Conservation (phyloP, 441 rosid species). For the Lepidium campestre region DNA sequence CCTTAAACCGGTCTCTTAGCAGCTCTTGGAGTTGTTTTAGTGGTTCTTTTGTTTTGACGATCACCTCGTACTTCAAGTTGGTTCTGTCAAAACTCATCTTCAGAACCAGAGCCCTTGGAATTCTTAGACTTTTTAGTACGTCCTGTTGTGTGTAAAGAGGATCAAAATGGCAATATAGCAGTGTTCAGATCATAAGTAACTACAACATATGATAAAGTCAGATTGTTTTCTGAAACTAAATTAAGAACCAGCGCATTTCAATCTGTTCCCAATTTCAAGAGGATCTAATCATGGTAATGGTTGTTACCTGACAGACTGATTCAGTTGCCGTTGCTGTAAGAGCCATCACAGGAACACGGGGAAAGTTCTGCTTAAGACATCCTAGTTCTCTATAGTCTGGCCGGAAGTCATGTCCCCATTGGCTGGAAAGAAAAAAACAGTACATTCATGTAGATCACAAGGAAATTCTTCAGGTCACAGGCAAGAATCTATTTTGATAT, state of each 20-base stretch:
- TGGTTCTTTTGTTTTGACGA: slow-evolving; percentile 70
- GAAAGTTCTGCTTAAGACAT: slow-evolving; percentile 78
- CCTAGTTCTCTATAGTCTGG: slow-evolving; percentile 88
- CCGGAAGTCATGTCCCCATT: slow-evolving; percentile 98
- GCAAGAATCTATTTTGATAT: background rate
- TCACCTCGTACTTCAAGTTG: slow-evolving; percentile 85
- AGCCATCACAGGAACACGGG: slow-evolving; percentile 74
- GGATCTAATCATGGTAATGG: background rate
- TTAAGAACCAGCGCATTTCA: background rate
- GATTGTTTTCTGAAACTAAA: background rate
- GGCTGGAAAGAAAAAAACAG: slow-evolving; percentile 40
- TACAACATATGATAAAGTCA: background rate
- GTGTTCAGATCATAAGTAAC: slow-evolving; percentile 2
- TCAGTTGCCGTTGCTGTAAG: slow-evolving; percentile 93
- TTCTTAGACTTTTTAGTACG: slow-evolving; percentile 68
- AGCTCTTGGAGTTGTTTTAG: slow-evolving; percentile 83
- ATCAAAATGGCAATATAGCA: background rate
- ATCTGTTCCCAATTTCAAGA: background rate
- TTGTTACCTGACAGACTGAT: slow-evolving; percentile 66
- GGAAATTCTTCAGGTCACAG: background rate
- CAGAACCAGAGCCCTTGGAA: slow-evolving; percentile 70
- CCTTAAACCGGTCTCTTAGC: slow-evolving; percentile 56
- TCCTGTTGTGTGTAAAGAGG: slow-evolving; percentile 43
- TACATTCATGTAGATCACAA: background rate
- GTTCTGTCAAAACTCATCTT: slow-evolving; percentile 97